Evolutionary conservation across 73 alveolate species (phyloP), one percentile per base, ranked within the genome.

Genomic region (Tetrahymena elliotti): DNA sequence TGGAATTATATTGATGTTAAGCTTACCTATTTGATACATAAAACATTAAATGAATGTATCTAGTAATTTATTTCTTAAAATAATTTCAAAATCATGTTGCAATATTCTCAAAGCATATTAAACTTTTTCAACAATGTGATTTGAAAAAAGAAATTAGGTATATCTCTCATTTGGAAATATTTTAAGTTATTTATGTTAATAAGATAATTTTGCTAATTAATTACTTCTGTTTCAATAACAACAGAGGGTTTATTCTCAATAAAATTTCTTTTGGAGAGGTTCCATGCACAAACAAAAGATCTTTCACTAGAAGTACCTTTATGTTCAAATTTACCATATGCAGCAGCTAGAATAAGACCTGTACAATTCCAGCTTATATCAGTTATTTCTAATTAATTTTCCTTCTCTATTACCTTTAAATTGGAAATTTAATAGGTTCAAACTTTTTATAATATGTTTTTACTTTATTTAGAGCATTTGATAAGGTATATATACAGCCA

Each of bases 281-380:
- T 97, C 99, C 99, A 97, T 40, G 96, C 94, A 92, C 97, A 83
- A n/a, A 97, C 96, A 36, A 94, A 97, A 31, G 97, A 95, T 13
- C 93, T 93, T 93, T 97, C 97, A 47, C 93, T 96, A 93, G 97
- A 96, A 95, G 97, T 93, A 33, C 97, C 97, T 34, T 97, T 82
- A 94, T 96, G 98, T 40, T 95, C 97, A 53, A 93, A 94, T 83
- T 95, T 96, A 10, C 99, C 99, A 95, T 97, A 97, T 6, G 98
- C 97, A 15, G 97, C 98, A 31, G 99, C 99, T n/a, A 97, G n/a
- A 16, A 97, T 97, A 52, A 97, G 84, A 4, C 99, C 99, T 54
- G 97, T 97, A 39, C 98, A 97, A 94, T 96, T 97, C 99, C 99
- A 97, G 34, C 97, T 84, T 11, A 97, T 95, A 93, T 96, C 94